Evolutionary conservation across 345 rosid genomes (phyloP).

Genomic region (Firmiana major): DNA sequence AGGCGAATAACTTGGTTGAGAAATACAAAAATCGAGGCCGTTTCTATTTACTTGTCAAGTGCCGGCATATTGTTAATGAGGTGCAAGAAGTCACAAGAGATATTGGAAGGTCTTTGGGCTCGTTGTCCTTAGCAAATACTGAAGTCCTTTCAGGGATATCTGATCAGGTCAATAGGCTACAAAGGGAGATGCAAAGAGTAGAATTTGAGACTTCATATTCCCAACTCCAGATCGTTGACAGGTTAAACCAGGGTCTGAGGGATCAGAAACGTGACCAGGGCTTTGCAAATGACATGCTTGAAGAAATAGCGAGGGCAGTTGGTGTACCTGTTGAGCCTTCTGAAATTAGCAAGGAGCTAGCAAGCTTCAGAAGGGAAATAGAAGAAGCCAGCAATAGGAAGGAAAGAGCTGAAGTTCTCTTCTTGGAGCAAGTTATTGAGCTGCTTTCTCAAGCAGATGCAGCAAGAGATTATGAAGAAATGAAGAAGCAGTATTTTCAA

Average conservation of each 20-base stretch:
- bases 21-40: conserved; percentile 52
- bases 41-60: conserved; percentile 56
- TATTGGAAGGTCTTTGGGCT: conserved; percentile 58
- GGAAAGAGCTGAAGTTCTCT: conserved; percentile 59
- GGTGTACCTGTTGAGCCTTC: conserved; percentile 70
- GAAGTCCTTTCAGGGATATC: conserved; percentile 54
- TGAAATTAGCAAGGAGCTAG: conserved; percentile 59
- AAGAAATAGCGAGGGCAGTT: conserved; percentile 61
- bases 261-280: conserved; percentile 61
- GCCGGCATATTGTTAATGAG: conserved; percentile 56
- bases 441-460: conserved; percentile 74
- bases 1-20: conserved; percentile 55
- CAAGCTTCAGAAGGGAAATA: conserved; percentile 55
- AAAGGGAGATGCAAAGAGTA: conserved; percentile 66
- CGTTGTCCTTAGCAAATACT: conserved; percentile 48
- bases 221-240: conserved; percentile 54
- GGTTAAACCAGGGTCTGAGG: conserved; percentile 49
- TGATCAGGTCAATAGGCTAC: conserved; percentile 55
- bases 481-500: conserved; percentile 44
- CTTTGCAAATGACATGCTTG: conserved; percentile 63
- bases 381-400: conserved; percentile 61
- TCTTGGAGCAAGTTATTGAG: conserved; percentile 69
- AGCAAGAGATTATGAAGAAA: conserved; percentile 53
- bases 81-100: conserved; percentile 61
- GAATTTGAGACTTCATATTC: conserved; percentile 52